phyloP scores from a whole-genome alignment of 2,329 filamentous ascomycete genomes.

The Fusarium praegraminearum region DNA sequence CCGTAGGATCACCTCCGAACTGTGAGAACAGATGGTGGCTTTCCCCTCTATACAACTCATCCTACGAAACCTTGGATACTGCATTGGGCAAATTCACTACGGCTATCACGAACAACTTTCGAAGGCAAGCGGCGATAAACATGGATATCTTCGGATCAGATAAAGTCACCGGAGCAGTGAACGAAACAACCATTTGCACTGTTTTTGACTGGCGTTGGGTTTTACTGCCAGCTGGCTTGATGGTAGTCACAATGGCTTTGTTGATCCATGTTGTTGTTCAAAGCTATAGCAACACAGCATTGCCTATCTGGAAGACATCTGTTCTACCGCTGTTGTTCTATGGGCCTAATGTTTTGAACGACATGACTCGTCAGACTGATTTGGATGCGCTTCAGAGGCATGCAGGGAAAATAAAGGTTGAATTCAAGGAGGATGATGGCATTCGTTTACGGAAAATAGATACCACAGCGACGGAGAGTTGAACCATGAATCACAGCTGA shows the following conservation, averaged over 20 bases:
- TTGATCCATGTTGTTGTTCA: not conserved
- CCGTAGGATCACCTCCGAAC: rapidly evolving
- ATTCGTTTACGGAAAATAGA: not conserved
- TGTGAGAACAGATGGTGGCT: conserved; percentile 1
- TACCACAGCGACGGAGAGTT: not conserved
- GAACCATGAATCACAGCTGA: not conserved
- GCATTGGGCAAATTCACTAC: not conserved
- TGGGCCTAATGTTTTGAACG: not conserved
- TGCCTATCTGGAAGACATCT: conserved; percentile 15
- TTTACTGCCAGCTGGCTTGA: not conserved
- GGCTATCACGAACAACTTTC: conserved; percentile 11
- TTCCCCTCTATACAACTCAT: not conserved
- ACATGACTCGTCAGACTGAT: not conserved
- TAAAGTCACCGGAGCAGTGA: not conserved
- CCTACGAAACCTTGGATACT: not conserved
- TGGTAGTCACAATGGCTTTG: not conserved
- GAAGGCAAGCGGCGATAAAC: not conserved
- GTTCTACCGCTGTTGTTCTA: conserved; percentile 12
- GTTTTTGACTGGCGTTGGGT: conserved; percentile 20
- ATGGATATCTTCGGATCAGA: rapidly evolving
- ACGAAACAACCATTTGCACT: conserved; percentile 8
- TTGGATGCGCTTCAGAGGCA: conserved; percentile 1
- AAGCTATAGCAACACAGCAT: not conserved
- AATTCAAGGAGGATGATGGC: not conserved
- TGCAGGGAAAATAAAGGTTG: not conserved